Base-by-base conservation (phyloP, 345 rosid species). In the Noccaea caerulescens region DNA sequence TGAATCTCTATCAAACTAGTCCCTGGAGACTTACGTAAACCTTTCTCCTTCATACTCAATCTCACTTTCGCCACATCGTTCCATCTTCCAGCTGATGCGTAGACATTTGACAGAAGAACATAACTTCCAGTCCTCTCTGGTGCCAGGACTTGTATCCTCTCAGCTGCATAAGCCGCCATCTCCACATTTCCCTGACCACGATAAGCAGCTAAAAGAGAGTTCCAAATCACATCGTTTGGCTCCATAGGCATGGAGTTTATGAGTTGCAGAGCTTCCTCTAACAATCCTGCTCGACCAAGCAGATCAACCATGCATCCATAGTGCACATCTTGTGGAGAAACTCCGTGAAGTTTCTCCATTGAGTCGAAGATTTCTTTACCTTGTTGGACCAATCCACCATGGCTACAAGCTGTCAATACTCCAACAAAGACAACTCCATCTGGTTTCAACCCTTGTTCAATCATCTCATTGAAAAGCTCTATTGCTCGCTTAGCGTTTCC, bases 281-380 rank as follows among this genome's bases (percentile, higher is more conserved):
- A 58, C 54, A 81, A 53, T 54, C 91, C 93, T 44, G 87, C 88
- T 71, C 93, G 87, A 56, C 89, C 87, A 20, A 84, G 85, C 49
- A 88, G 55, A 76, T 88, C 93, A 74, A 84, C 87, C 88, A 88
- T 82, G 68, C 91, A 88, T 32, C 93, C 93, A 46, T 84, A 88
- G 53, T 88, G 93, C 34, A 88, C 85, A 51, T 76, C 77, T 66
- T 79, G 57, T 6, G 88, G 86, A 20, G 62, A 60, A 71, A 88
- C 67, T 37, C 81, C 81, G 23, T 81, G 71, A 55, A 61, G 49
- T 67, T 79, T 87, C 58, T 80, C 66, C 93, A 88, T 88, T 46
- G 86, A 80, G 49, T 72, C 57, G 79, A 88, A 88, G 54, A 86
- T 27, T 38, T 78, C 69, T 41, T 80, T 76, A 61, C 90, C 93